phyloP scores from a whole-genome alignment of 2,329 filamentous ascomycete genomes.

The Verticillium zaregamsianum region DNA sequence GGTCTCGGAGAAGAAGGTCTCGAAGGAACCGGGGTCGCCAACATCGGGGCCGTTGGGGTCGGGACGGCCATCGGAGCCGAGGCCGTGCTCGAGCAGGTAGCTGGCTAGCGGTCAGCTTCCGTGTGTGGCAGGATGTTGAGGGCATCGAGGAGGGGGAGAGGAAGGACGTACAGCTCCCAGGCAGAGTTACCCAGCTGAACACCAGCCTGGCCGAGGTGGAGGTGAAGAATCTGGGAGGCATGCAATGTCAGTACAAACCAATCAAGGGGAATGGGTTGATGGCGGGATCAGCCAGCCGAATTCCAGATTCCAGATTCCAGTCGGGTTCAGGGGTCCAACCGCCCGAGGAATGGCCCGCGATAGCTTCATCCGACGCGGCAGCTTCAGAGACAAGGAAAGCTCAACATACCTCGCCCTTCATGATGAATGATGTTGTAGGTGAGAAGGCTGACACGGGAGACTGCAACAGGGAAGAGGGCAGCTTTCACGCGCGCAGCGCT shows the following conservation, averaged over 20 bases:
- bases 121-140: neutral
- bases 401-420: slow-evolving; percentile 54
- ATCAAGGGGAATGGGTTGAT: neutral
- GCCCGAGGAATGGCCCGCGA: neutral
- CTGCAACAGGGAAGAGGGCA: slow-evolving; percentile 16
- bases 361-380: neutral
- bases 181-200: slow-evolving; percentile 71
- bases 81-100: slow-evolving; percentile 70
- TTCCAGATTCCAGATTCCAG: neutral
- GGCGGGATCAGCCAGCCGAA: slow-evolving; percentile 2
- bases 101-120: slow-evolving; percentile 30
- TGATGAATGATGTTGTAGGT: slow-evolving; percentile 28
- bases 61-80: slow-evolving; percentile 59
- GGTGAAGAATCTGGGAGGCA: slow-evolving; percentile 51
- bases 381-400: neutral
- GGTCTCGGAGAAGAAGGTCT: slow-evolving; percentile 73
- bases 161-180: slow-evolving; percentile 64
- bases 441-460: slow-evolving; percentile 15
- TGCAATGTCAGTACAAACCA: neutral
- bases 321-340: neutral
- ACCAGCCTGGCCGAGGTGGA: slow-evolving; percentile 66
- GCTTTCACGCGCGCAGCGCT: slow-evolving; percentile 31
- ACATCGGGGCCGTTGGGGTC: slow-evolving; percentile 57
- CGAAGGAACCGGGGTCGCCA: slow-evolving; percentile 60
- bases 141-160: neutral